A percentile compares a stretch with the other conserved stretches of the same genome.
phyloP scores from a whole-genome alignment of 1,139 yeast species.

The Yarrowia galli region DNA sequence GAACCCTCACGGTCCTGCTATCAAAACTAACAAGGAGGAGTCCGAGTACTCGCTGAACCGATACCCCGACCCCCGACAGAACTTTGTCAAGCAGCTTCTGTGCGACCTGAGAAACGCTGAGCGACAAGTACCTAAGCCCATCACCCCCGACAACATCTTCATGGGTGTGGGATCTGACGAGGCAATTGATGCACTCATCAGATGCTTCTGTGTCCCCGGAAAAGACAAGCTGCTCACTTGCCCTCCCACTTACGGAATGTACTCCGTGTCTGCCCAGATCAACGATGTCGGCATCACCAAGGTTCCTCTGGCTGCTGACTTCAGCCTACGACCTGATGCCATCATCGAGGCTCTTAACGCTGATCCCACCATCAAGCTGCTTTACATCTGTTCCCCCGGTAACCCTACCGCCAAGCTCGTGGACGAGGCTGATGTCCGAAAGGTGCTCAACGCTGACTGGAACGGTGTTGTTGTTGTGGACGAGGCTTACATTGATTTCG shows the following conservation, averaged over 20 bases:
- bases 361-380: slow-evolving; percentile 71
- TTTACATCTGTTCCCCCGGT: slow-evolving; percentile 97
- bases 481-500: slow-evolving; percentile 93
- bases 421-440: slow-evolving; percentile 57
- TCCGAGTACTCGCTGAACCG: slow-evolving; percentile 66
- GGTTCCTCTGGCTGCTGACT: slow-evolving; percentile 68
- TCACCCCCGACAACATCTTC: slow-evolving; percentile 75
- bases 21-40: slow-evolving; percentile 55
- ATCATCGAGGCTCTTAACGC: slow-evolving; percentile 59
- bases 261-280: slow-evolving; percentile 84
- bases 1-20: slow-evolving; percentile 90
- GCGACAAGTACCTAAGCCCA: slow-evolving; percentile 46
- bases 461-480: slow-evolving; percentile 87
- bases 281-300: slow-evolving; percentile 81
- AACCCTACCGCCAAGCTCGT: slow-evolving; percentile 87
- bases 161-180: slow-evolving; percentile 98
- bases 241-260: slow-evolving; percentile 99
- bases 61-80: slow-evolving; percentile 97
- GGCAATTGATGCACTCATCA: slow-evolving; percentile 84
- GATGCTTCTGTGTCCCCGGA: slow-evolving; percentile 86
- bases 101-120: slow-evolving; percentile 71
- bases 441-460: slow-evolving; percentile 65
- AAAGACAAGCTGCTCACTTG: slow-evolving; percentile 80
- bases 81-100: slow-evolving; percentile 74
- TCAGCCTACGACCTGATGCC: slow-evolving; percentile 69